Evolutionary conservation across 2,329 filamentous ascomycete genomes (phyloP).

Genomic region (Clonostachys chloroleuca): DNA sequence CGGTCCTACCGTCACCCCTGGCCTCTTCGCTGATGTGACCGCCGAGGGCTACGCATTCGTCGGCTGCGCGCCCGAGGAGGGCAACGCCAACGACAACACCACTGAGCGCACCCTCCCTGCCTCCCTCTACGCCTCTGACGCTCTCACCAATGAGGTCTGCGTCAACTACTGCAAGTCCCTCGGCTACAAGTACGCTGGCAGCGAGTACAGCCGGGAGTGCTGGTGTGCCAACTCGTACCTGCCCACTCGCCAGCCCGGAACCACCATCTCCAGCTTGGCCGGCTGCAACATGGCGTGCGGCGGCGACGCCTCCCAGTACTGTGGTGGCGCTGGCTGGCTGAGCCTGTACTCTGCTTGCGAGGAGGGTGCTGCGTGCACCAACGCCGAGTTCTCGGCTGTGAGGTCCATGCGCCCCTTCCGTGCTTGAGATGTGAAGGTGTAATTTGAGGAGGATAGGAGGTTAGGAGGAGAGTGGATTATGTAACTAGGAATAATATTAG

Average conservation of each 20-base stretch:
- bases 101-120: neutral
- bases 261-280: neutral
- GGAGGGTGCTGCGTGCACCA: too few relatives aligned
- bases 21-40: neutral
- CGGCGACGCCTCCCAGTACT: slow-evolving; percentile 6
- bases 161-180: slow-evolving; percentile 3
- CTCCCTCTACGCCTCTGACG: neutral
- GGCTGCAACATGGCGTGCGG: slow-evolving; percentile 8
- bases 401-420: too few relatives aligned
- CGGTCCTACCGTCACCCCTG: neutral
- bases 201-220: slow-evolving; percentile 11
- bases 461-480: too few relatives aligned
- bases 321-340: slow-evolving; percentile 3
- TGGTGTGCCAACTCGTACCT: slow-evolving; percentile 10
- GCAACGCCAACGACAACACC: neutral
- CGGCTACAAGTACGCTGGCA: slow-evolving; percentile 8
- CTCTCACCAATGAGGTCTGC: neutral
- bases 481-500: too few relatives aligned
- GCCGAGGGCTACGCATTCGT: neutral
- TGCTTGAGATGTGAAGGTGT: too few relatives aligned
- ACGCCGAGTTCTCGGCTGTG: too few relatives aligned
- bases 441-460: too few relatives aligned
- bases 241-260: neutral
- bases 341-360: too few relatives aligned
- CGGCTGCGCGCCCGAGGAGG: neutral